Evolutionary conservation across 2,329 filamentous ascomycete genomes (phyloP).

Genomic region (Xylariaceae sp.): DNA sequence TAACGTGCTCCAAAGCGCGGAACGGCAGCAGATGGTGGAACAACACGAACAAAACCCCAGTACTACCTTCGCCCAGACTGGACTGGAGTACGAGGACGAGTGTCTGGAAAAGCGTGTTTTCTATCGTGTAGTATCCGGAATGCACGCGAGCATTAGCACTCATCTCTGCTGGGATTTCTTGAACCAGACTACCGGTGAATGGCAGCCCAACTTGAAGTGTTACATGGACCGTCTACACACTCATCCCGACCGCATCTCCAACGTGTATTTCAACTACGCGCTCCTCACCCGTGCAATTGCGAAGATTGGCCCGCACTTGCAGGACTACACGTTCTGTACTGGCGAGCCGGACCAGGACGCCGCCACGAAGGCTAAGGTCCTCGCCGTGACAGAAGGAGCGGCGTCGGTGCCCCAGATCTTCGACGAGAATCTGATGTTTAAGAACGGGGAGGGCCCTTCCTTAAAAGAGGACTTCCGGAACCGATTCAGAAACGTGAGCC

Average conservation of each 20-base stretch:
- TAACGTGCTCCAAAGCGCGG: conserved; percentile 61
- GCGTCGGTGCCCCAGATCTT: conserved; percentile 79
- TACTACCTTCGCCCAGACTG: conserved; percentile 62
- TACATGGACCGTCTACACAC: conserved; percentile 84
- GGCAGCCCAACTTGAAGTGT: conserved; percentile 88
- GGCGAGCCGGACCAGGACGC: conserved; percentile 80
- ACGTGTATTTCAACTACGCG: conserved; percentile 99
- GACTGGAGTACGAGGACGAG: conserved; percentile 81
- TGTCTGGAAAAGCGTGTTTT: conserved; percentile 99
- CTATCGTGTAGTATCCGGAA: conserved; percentile 90
- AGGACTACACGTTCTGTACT: conserved; percentile 87
- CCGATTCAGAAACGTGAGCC: conserved; percentile 93
- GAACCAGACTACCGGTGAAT: conserved; percentile 91
- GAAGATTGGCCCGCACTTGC: conserved; percentile 82
- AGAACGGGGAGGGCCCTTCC: conserved; percentile 71
- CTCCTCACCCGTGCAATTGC: conserved; percentile 89
- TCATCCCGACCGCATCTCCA: conserved; percentile 89
- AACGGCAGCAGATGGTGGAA: conserved; percentile 63
- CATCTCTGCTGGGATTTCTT: conserved; percentile 96
- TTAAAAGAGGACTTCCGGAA: conserved; percentile 97
- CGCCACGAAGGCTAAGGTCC: conserved; percentile 78
- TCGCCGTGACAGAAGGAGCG: conserved; percentile 72
- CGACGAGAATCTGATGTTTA: conserved; percentile 95
- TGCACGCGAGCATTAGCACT: conserved; percentile 97
- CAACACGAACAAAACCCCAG: conserved; percentile 59